Evolutionary conservation across 257 asterid species (phyloP).

Genomic region (Salvia rosmarinus): DNA sequence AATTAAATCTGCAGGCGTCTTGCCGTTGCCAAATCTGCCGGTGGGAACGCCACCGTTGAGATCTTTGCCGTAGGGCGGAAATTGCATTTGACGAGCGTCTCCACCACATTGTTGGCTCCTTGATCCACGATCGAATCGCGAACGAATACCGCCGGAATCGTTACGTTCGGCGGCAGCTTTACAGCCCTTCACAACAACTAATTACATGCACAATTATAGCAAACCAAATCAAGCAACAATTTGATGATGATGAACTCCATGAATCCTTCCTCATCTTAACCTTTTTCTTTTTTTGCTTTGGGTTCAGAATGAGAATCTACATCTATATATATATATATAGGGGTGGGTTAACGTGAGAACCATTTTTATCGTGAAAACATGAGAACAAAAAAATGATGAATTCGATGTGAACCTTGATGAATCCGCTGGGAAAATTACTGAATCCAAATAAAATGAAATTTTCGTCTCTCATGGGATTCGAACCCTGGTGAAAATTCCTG

Average conservation of each 20-base stretch:
- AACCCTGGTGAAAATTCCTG: too few relatives aligned
- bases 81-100: conserved; percentile 44
- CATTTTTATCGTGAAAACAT: too few relatives aligned
- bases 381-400: too few relatives aligned
- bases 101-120: conserved; percentile 57
- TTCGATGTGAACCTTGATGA: too few relatives aligned
- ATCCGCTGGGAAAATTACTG: too few relatives aligned
- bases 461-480: too few relatives aligned
- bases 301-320: background rate
- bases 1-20: conserved; percentile 64
- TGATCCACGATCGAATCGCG: conserved; percentile 86
- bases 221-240: background rate
- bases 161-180: conserved; percentile 44
- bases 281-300: background rate
- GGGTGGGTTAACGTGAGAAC: too few relatives aligned
- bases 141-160: conserved; percentile 58
- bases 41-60: conserved; percentile 59
- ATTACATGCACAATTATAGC: background rate
- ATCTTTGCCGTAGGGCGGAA: conserved; percentile 72
- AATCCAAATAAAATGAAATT: too few relatives aligned
- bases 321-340: background rate
- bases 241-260: background rate
- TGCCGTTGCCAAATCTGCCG: conserved; percentile 75
- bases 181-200: conserved; percentile 38
- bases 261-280: conserved; percentile 6